Evolutionary conservation across 2,329 filamentous ascomycete species (phyloP), one percentile per base, ranked within the genome.

Genomic region (Elsinoe perseae): DNA sequence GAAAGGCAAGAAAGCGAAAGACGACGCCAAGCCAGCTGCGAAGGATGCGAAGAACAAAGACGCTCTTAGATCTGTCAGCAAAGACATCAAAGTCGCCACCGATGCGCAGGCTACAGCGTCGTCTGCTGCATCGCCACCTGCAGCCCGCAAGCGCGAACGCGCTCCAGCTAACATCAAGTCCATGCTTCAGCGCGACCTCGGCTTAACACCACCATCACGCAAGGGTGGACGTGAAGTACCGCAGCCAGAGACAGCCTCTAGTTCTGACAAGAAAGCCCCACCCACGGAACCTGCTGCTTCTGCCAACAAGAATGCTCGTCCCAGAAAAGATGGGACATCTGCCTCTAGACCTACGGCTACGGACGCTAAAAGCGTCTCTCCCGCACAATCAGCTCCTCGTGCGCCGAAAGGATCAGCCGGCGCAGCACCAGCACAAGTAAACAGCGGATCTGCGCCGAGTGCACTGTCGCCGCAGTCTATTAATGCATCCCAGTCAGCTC

Each of bases 131-230:
- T 61, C 66, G 12, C 65, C 73, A 27, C 65, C 70, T 2, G 62
- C 74, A 5, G 79, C 78, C 61, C 72, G 73, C 61, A 80, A 78
- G 63, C 75, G 75, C 43, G 77, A 80, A 59, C 73, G 80, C 54
- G 80, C 73, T 61, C 72, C 73, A 8, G 67, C 69, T 38, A 66
- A 64, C 16, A 70, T 70, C 61, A 69, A 69, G 73, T 63, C 79
- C 50, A 83, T 85, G 65, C 71, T 84, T 2, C 80, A 83, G 61
- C 78, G 81, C 57, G 82, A 85, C 65, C 70, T 84, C 20, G 82
- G 82, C 10, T 72, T 84, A 12, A 72, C 73, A 27, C 72, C 74
- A 36, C 65, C 73, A 28, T 65, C 68, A 44, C 60, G 59, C 48
- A 68, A 71, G 32, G 69, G 69, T 14, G 68, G 66, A 48, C 60